Evolutionary conservation across 306 rosid species (phyloP).

Genomic region (Macrotyloma uniflorum): DNA sequence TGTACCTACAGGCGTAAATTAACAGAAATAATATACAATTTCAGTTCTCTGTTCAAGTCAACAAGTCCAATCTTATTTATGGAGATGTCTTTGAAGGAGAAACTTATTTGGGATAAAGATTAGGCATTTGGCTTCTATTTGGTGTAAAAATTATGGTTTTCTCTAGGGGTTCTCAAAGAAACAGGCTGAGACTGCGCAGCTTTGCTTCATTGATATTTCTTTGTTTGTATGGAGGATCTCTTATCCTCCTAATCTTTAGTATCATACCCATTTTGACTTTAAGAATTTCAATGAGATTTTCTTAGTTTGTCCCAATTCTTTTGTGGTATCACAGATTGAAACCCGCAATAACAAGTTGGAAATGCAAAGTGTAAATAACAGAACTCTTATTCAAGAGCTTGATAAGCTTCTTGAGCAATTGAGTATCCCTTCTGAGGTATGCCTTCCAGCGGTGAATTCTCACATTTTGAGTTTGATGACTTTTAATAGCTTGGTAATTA

Average conservation of each 20-base stretch:
- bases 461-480: slow-evolving; percentile 33
- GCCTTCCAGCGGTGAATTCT: slow-evolving; percentile 22
- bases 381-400: slow-evolving; percentile 78
- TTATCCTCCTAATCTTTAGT: slow-evolving; percentile 7
- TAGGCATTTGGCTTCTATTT: slow-evolving; percentile 23
- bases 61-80: not conserved
- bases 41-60: not conserved
- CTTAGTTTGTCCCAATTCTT: slow-evolving; percentile 28
- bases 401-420: slow-evolving; percentile 84
- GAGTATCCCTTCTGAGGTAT: slow-evolving; percentile 88
- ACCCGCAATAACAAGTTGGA: slow-evolving; percentile 91
- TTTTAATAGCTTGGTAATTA: slow-evolving; percentile 22
- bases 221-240: slow-evolving; percentile 22
- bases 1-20: not conserved
- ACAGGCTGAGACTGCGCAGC: slow-evolving; percentile 3
- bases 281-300: slow-evolving; percentile 20
- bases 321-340: slow-evolving; percentile 76
- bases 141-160: not conserved
- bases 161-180: slow-evolving; percentile 22
- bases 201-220: slow-evolving; percentile 29
- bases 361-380: slow-evolving; percentile 86
- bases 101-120: not conserved
- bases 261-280: slow-evolving; percentile 17
- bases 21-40: not conserved
- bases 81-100: slow-evolving; percentile 18